phyloP scores from a whole-genome alignment of 208 protist genomes.

The Phytomonas sp. region DNA sequence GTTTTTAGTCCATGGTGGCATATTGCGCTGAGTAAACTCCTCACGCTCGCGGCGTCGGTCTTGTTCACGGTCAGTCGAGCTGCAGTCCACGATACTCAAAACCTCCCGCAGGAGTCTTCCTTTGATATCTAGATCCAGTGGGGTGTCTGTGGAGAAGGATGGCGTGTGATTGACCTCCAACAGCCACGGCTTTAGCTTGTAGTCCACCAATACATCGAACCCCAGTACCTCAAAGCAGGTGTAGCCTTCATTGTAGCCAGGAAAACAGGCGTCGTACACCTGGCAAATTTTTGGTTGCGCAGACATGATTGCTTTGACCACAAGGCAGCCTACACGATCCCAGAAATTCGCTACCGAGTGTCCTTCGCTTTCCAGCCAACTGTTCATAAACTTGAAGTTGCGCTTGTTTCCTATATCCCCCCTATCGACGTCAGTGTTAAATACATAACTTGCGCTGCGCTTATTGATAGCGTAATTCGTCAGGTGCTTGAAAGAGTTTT shows the following conservation, averaged over 20 bases:
- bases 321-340: slow-evolving; percentile 60
- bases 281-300: slow-evolving; percentile 84
- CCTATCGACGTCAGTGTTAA: slow-evolving; percentile 72
- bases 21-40: slow-evolving; percentile 71
- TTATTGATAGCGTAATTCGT: slow-evolving; percentile 98
- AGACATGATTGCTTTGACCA: slow-evolving; percentile 91
- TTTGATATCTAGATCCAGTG: slow-evolving; percentile 91
- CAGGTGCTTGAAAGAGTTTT: slow-evolving; percentile 91
- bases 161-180: slow-evolving; percentile 97
- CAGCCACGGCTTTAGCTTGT: slow-evolving; percentile 90
- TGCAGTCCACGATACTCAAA: slow-evolving; percentile 84
- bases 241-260: slow-evolving; percentile 84
- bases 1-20: slow-evolving; percentile 38
- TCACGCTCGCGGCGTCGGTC: slow-evolving; percentile 59
- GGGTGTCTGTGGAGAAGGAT: slow-evolving; percentile 90
- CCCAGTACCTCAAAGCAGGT: slow-evolving; percentile 95
- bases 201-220: slow-evolving; percentile 94
- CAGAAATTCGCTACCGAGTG: slow-evolving; percentile 60
- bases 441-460: slow-evolving; percentile 83
- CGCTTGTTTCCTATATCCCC: slow-evolving; percentile 89
- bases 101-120: slow-evolving; percentile 77
- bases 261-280: slow-evolving; percentile 91
- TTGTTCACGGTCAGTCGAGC: slow-evolving; percentile 49
- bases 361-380: slow-evolving; percentile 60
- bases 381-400: slow-evolving; percentile 86